Evolutionary conservation across 164 flowering plant species (phyloP), one percentile per base, ranked within the genome.

Genomic region (Chimonanthus salicifolius): DNA sequence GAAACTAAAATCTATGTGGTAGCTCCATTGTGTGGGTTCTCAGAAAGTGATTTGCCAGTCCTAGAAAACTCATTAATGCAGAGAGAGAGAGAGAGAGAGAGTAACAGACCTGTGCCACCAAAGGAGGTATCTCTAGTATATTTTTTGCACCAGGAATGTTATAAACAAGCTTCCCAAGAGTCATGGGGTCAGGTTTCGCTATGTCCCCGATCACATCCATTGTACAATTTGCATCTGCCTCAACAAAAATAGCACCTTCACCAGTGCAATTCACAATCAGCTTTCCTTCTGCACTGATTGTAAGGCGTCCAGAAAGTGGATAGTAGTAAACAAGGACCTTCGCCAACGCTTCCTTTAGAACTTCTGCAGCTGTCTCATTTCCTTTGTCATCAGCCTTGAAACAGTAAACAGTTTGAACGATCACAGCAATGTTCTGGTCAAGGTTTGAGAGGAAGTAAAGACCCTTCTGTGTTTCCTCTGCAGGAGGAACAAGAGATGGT

Each of bases 241-340:
- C 98, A 6, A 92, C 97, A 43, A 94, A 87, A 67, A 90, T 84
- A 18, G 89, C 92, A 16, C 98, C 98, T 63, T 94, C 94, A 1
- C 89, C 91, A 0, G 88, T 90, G 79, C 97, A 92, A 68, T 92
- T 80, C 71, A 92, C 92, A 7, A 86, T 88, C 64, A 94, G 84
- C 85, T 92, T 94, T 49, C 88, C 92, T 64, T 88, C 94, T 3
- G 83, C 47, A 77, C 94, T 88, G 66, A 92, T 82, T 0, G 88
- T 85, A 1, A 92, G 77, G 74, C 94, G 71, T 60, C 98, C 97
- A 0, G 96, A 91, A 8, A 85, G 75, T 0, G 97, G 97, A 63
- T 92, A 88, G 80, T 87, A 92, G 44, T 84, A 87, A 58, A 92
- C 94, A 54, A 94, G 92, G 65, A 89, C 89, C 78, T 86, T 86